Base-by-base conservation (phyloP, 1,284 basidiomycete genomes). In the Tilletiaria anomala region DNA sequence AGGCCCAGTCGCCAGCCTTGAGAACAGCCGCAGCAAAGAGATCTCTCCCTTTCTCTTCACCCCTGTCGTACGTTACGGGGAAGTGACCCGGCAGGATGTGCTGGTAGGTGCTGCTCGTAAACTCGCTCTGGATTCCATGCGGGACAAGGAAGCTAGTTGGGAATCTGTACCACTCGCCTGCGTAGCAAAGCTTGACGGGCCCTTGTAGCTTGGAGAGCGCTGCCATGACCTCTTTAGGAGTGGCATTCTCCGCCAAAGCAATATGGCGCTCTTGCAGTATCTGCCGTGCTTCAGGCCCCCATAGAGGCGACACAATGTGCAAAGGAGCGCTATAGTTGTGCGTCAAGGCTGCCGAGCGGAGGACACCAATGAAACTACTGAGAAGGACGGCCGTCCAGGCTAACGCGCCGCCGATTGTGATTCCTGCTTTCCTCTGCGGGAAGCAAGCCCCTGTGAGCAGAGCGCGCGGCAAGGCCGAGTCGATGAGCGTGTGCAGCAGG, bases 151-250 rank as follows among this genome's bases (percentile, higher is more conserved):
- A 96, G 64, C 83, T 81, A 1, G 83, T 77, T 0, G 89, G 86
- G 73, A 89, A 99, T 12, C 91, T 76, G 64, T 96, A 74, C 93
- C 93, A 97, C 69, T 97, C 91, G 62, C 89, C 85, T 23, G 81
- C 87, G 42, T 83, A 75, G 70, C 93, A 99, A 2, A 97, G 37
- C 18, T 51, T 24, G 12, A 54, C 35, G 2, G 50, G 44, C 65
- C 6, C n/a, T 39, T 32, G 81, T 15, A 80, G 77, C 37, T 82
- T 47, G 35, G 87, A 91, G 40, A 96, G 64, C 35, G 83, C 40
- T n/a, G n/a, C n/a, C n/a, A n/a, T n/a, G n/a, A n/a, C n/a, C n/a
- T n/a, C n/a, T n/a, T n/a, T n/a, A n/a, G n/a, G n/a, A n/a, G n/a
- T n/a, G n/a, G n/a, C n/a, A n/a, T n/a, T n/a, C n/a, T n/a, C n/a